Evolutionary conservation across 1,139 yeast species (phyloP).

Genomic region (Suhomyces panamericanus): DNA sequence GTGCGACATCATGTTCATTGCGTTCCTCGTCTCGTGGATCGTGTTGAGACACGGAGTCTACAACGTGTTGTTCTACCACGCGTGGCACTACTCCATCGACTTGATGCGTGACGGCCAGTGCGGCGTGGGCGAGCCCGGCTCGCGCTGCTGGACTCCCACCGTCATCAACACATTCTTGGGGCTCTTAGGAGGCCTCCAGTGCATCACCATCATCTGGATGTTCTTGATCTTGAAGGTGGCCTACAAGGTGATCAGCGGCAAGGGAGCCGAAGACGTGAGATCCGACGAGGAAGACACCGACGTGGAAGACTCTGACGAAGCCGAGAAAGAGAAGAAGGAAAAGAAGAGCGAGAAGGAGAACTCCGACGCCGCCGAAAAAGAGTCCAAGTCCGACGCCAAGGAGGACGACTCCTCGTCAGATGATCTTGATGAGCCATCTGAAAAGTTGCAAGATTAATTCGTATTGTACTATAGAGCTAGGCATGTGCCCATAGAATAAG

Average conservation of each 20-base stretch:
- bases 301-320: slow-evolving; percentile 19
- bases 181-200: slow-evolving; percentile 66
- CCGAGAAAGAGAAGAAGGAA: slow-evolving; percentile 11
- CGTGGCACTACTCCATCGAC: slow-evolving; percentile 36
- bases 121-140: slow-evolving; percentile 23
- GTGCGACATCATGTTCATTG: slow-evolving; percentile 70
- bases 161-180: slow-evolving; percentile 53
- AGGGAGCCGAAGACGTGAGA: slow-evolving; percentile 79
- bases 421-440: slow-evolving; percentile 8
- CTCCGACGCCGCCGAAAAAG: slow-evolving; percentile 4
- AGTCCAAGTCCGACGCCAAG: neutral
- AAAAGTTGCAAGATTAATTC: slow-evolving; percentile 8
- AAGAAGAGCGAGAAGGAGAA: neutral
- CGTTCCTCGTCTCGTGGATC: slow-evolving; percentile 72
- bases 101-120: slow-evolving; percentile 45
- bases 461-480: slow-evolving; percentile 6
- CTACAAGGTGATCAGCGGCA: slow-evolving; percentile 65
- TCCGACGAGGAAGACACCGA: slow-evolving; percentile 64
- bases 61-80: slow-evolving; percentile 62
- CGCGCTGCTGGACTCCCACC: slow-evolving; percentile 59
- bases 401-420: slow-evolving; percentile 6
- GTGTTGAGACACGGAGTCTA: slow-evolving; percentile 71
- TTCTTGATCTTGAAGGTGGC: slow-evolving; percentile 71
- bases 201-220: slow-evolving; percentile 72
- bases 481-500: neutral